Base-by-base conservation (phyloP, 2,329 filamentous ascomycete genomes). In the Bipolaris bicolor region DNA sequence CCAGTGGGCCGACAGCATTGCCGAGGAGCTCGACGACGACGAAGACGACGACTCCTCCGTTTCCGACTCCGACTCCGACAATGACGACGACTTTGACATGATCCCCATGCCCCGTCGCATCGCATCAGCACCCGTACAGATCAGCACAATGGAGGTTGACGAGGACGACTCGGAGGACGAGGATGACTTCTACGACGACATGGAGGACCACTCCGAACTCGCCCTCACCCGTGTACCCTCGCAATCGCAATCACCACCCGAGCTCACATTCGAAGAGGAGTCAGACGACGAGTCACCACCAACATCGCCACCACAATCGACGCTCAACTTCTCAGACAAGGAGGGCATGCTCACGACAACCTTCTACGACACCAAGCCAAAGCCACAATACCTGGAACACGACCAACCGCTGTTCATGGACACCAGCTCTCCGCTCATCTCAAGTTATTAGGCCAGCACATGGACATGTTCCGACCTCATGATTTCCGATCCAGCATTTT, bases 1-100 rank as follows among this genome's bases (percentile, higher is more conserved):
- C 68, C 90, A 94, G 83, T 97, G 92, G 91, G 90, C 91, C 72
- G 91, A 96, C 77, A 83, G 86, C 54, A 85, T 93, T 62, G 83
- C 85, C 59, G 90, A 93, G 77, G 88, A 91, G 64, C 87, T 91
- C 60, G 88, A 92, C 65, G 88, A 85, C 72, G 76, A 78, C 55
- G 71, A 31, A 11, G 29, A 70, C 31, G 73, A 85, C 72, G 76
- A 78, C 57, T 70, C 68, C 56, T 70, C 69, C 18, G 72, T 76
- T 57, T 80, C 78, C 39, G 80, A 82, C 65, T 77, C 73, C 29
- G 83, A 86, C 52, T 85, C 82, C 13, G 83, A 84, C 59, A 77
- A 80, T 69, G 83, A 84, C 56, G 81, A 83, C 55, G 80, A 82
- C 61, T 77, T 76, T 62, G 77, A 80, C 67, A 78, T 79, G 71